Base-by-base conservation (phyloP, 2,329 filamentous ascomycete species). In the Calycina herbarum region DNA sequence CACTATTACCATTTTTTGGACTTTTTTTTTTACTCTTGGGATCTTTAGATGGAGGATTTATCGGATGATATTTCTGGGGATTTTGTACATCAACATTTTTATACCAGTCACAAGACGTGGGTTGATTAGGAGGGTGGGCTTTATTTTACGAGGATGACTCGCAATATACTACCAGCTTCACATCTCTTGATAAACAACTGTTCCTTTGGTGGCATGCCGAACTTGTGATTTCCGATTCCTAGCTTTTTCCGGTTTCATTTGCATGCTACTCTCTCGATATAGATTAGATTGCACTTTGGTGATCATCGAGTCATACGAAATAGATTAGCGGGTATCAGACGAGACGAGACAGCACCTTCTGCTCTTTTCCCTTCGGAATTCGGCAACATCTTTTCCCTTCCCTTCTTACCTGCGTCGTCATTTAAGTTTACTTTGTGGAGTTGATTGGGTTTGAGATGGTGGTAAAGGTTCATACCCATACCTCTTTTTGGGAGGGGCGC, bases 81-180 rank as follows among this genome's bases (percentile, higher is more conserved):
- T 38, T 38, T 38, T 38, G 35, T 38, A 38, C 35, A 38, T 38
- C 35, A 38, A 38, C 35, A 38, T 38, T 38, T 38, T 38, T 38
- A 38, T 38, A 38, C 35, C 35, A 38, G 10, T 15, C 35, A 38
- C 35, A 38, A 38, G 35, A 38, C 35, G 10, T 11, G 35, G 35
- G 35, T 38, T 15, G 35, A 38, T 38, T 38, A 11, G 13, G 35
- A 8, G 8, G 35, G 10, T 38, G 35, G 35, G 20, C 17, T 10
- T 40, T 38, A n/a, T 20, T 24, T 24, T 20, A 59, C 17, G 35
- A 27, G 20, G 51, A 56, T 24, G n/a, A 27, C 10, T 8, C n/a
- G 24, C 6, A 40, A 59, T n/a, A 59, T 59, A 59, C 13, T 59
- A 59, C 24, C 35, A 38, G 57, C 42, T 59, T 59, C 57, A 59